These are phyloP conservation scores for Cucurbitaria berberidis DNA, from an alignment of 2,329 filamentous ascomycete species.

Conservation along the genomic window DNA sequence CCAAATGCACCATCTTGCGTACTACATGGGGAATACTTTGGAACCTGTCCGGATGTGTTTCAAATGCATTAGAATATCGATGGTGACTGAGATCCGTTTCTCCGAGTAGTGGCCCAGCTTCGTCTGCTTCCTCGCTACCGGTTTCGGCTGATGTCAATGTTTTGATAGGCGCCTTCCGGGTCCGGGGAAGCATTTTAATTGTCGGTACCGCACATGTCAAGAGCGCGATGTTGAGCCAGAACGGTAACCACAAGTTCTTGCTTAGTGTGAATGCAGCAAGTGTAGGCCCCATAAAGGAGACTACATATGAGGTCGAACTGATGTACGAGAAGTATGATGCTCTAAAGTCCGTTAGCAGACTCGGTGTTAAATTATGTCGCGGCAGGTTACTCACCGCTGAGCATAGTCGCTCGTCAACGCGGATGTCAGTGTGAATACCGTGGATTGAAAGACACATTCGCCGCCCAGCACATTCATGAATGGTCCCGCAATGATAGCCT, in stretches of 20 bases:
- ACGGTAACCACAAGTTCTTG: conserved; percentile 44
- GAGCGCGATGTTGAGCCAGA: conserved; percentile 42
- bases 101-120: conserved; percentile 32
- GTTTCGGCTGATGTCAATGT: neutral
- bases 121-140: conserved; percentile 10
- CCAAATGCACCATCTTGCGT: conserved; percentile 21
- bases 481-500: conserved; percentile 39
- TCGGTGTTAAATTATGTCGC: neutral
- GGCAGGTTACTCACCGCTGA: conserved; percentile 27
- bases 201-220: conserved; percentile 36
- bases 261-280: conserved; percentile 45
- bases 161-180: neutral
- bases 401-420: conserved; percentile 41
- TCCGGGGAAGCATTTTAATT: conserved; percentile 27
- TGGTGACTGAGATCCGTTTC: conserved; percentile 10
- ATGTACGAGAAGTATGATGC: conserved; percentile 48
- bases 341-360: conserved; percentile 17
- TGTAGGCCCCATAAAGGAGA: conserved; percentile 44
- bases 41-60: conserved; percentile 19
- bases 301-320: conserved; percentile 43
- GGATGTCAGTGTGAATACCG: conserved; percentile 43
- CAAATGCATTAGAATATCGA: conserved; percentile 33
- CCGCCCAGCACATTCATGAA: conserved; percentile 43
- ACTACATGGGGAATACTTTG: conserved; percentile 22
- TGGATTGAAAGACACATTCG: conserved; percentile 47